Percentiles rank a stretch among this genome's conserved stretches.
These are phyloP conservation scores for Kwoniella sp. DNA, from an alignment of 768 basidiomycete species.

Conservation along the genomic window DNA sequence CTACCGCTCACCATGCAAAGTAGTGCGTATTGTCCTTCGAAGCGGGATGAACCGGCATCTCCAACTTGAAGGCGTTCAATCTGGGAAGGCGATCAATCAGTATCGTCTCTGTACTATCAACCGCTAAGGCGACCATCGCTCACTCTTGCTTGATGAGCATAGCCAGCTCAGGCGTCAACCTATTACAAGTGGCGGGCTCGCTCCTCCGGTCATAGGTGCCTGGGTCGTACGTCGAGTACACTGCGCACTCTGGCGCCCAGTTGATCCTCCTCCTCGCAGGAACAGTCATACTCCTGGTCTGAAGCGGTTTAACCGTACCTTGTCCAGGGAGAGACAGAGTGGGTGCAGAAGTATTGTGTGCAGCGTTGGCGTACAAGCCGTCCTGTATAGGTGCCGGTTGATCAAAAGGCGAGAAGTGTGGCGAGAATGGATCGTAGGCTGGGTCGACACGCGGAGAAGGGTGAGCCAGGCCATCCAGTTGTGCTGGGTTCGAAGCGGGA, in stretches of 20 bases:
- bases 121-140: too few relatives aligned
- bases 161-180: constrained; percentile 86
- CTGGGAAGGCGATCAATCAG: constrained; percentile 17
- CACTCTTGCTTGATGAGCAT: constrained; percentile 76
- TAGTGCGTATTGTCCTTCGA: constrained; percentile 68
- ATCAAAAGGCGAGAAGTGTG: constrained; percentile 60
- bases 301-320: constrained; percentile 46
- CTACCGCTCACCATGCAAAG: constrained; percentile 33
- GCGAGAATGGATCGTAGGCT: constrained; percentile 52
- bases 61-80: constrained; percentile 97
- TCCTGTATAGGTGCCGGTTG: constrained; percentile 4
- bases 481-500: constrained; percentile 55
- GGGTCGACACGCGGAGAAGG: constrained; percentile 27
- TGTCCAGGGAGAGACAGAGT: constrained; percentile 59
- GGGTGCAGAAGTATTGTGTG: constrained; percentile 81
- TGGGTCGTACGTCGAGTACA: constrained; percentile 94
- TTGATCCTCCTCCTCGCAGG: constrained; percentile 63
- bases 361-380: constrained; percentile 69
- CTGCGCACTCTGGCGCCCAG: constrained; percentile 86
- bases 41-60: constrained; percentile 96
- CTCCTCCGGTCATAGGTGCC: constrained; percentile 88
- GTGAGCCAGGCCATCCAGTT: constrained; percentile 51
- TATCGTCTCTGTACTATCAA: too few relatives aligned
- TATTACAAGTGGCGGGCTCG: constrained; percentile 95
- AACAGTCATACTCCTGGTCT: constrained; percentile 62